A percentile compares a stretch with the other conserved stretches of the same genome.
These are phyloP conservation scores for Colletotrichum theobromicola DNA, from an alignment of 2,329 filamentous ascomycete genomes.

Conservation along the genomic window DNA sequence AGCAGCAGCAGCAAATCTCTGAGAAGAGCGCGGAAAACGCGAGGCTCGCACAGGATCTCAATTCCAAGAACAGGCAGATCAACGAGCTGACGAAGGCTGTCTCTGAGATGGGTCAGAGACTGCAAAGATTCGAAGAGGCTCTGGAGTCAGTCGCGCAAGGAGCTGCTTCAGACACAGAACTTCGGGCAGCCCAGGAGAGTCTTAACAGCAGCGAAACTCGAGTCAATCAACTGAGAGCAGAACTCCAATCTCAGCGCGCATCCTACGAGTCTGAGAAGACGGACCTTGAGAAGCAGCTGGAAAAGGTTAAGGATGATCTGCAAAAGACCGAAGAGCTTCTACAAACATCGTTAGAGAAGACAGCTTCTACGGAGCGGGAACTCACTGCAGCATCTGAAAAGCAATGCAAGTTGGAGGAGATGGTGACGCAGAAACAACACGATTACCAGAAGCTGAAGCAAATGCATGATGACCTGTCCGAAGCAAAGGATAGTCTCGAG, in stretches of 20 bases:
- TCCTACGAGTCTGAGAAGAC: neutral
- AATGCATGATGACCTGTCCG: neutral
- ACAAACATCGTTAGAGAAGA: neutral
- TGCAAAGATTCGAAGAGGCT: neutral
- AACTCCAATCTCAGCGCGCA: neutral
- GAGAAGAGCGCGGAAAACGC: conserved; percentile 2
- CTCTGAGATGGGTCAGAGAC: neutral
- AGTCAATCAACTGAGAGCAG: neutral
- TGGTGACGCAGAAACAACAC: neutral
- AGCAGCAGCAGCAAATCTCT: neutral
- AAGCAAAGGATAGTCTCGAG: neutral
- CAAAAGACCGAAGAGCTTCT: neutral
- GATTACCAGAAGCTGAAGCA: neutral
- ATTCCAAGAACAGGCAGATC: neutral
- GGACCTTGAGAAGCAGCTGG: neutral
- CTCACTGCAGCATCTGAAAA: neutral
- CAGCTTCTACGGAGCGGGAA: neutral
- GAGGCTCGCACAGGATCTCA: neutral
- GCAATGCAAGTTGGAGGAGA: neutral
- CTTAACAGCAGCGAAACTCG: neutral
- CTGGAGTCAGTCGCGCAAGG: neutral
- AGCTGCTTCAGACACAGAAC: neutral
- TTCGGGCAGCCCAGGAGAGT: neutral
- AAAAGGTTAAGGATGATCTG: neutral
- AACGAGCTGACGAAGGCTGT: neutral